Base-by-base conservation (phyloP, 2,329 filamentous ascomycete genomes). In the Chrysoporthe austroafricana region DNA sequence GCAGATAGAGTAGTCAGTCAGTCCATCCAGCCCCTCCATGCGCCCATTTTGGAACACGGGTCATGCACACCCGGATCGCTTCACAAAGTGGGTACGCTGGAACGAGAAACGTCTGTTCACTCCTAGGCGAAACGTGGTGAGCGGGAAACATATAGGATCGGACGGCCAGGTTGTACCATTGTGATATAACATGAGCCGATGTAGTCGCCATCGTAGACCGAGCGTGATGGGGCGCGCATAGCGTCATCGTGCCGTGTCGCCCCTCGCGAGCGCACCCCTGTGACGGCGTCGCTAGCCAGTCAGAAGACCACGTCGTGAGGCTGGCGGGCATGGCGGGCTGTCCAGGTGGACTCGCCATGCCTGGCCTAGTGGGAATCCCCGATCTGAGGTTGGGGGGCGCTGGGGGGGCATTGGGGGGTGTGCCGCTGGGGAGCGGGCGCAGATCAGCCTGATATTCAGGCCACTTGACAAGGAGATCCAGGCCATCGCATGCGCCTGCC, bases 391-490 rank as follows among this genome's bases (percentile, higher is more conserved):
- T 26, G 57, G 67, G 62, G 61, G 43, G 44, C 46, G 66, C 46
- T 52, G 21, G 13, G n/a, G n/a, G n/a, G n/a, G n/a, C 26, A 2
- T 26, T 26, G n/a, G n/a, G n/a, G n/a, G 18, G 3, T 7, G 8
- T 11, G n/a, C 48, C n/a, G 21, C 46, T 11, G n/a, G 4, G 21
- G 48, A 26, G 48, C 52, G 52, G 16, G 34, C 50, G 63, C 58
- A 60, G 66, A 66, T 60, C 67, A 63, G 46, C 64, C 59, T 63
- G 54, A 46, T 57, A 13, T 43, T 56, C 13, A 63, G 67, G 64
- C 46, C 67, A 69, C 64, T 66, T 66, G 67, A 69, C 67, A 69
- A 44, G 59, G 58, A 42, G 21, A 32, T n/a, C 54, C 54, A 64
- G 54, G 62, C 42, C 50, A 7, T 36, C 1, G 34, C 13, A 7